A percentile compares a stretch with the other conserved stretches of the same genome.
Evolutionary conservation across 73 alveolate species (phyloP).

Genomic region (Symbiodinium pilosum): DNA sequence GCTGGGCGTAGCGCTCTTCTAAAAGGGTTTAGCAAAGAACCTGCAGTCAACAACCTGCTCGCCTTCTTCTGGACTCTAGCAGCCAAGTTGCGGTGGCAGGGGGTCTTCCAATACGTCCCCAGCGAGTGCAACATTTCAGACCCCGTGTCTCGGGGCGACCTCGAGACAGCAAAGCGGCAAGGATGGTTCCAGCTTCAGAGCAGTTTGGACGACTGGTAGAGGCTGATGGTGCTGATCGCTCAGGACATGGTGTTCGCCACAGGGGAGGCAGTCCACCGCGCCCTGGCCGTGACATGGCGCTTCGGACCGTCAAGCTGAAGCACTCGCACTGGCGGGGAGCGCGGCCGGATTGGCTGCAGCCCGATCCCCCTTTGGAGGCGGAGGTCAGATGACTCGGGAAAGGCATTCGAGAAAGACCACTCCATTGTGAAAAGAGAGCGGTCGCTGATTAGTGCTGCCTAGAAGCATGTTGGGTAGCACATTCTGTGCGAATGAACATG

Average conservation of each 20-base stretch:
- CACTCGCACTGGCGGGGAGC: no score
- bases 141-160: background rate
- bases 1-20: background rate
- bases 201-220: background rate
- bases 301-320: no score
- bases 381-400: no score
- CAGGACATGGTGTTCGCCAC: background rate
- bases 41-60: background rate
- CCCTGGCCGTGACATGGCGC: background rate
- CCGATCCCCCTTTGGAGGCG: no score
- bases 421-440: no score
- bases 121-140: background rate
- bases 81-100: background rate
- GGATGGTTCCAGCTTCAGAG: background rate
- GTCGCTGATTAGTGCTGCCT: no score
- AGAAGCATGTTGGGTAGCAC: no score
- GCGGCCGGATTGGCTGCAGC: no score
- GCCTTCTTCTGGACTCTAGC: background rate
- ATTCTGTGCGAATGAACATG: no score
- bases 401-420: no score
- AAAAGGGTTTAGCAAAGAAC: conserved; percentile 19
- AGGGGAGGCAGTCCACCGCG: background rate
- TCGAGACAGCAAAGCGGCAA: background rate
- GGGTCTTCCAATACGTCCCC: background rate
- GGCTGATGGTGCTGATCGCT: background rate